Conservation (phyloP, 495 filamentous ascomycete species). For the Aspergillus avenaceus region DNA sequence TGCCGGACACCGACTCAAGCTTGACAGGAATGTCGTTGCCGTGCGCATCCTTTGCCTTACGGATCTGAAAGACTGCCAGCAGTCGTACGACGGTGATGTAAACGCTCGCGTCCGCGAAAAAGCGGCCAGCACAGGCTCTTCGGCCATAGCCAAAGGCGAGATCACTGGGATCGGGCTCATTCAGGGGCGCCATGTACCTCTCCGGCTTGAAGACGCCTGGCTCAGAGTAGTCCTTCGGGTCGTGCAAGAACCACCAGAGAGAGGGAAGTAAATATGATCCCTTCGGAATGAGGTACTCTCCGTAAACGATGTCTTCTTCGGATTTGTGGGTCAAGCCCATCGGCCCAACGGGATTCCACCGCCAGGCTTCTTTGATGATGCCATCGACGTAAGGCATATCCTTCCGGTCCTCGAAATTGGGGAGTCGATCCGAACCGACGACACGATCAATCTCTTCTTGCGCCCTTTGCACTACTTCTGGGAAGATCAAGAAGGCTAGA, state of each 20-base stretch:
- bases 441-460: conserved; percentile 57
- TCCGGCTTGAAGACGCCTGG: conserved; percentile 35
- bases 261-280: conserved; percentile 42
- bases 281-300: conserved; percentile 50
- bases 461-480: conserved; percentile 48
- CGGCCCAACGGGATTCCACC: conserved; percentile 43
- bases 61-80: conserved; percentile 39
- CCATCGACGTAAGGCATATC: conserved; percentile 40
- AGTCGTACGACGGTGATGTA: conserved; percentile 31
- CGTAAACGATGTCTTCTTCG: conserved; percentile 48
- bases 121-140: conserved; percentile 34
- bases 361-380: conserved; percentile 37
- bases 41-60: conserved; percentile 21
- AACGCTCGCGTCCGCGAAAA: conserved; percentile 30
- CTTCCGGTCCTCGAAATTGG: conserved; percentile 21
- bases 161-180: conserved; percentile 26
- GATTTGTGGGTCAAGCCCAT: conserved; percentile 52
- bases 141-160: conserved; percentile 36
- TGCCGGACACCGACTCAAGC: conserved; percentile 27
- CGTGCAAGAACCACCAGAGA: conserved; percentile 40
- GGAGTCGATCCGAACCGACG: conserved; percentile 29
- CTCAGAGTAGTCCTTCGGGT: conserved; percentile 27
- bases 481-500: conserved; percentile 44
- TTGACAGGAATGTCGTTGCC: conserved; percentile 22
- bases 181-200: conserved; percentile 21